These are phyloP conservation scores for Colletotrichum navitas DNA, from an alignment of 2,329 filamentous ascomycete species.

Conservation along the genomic window DNA sequence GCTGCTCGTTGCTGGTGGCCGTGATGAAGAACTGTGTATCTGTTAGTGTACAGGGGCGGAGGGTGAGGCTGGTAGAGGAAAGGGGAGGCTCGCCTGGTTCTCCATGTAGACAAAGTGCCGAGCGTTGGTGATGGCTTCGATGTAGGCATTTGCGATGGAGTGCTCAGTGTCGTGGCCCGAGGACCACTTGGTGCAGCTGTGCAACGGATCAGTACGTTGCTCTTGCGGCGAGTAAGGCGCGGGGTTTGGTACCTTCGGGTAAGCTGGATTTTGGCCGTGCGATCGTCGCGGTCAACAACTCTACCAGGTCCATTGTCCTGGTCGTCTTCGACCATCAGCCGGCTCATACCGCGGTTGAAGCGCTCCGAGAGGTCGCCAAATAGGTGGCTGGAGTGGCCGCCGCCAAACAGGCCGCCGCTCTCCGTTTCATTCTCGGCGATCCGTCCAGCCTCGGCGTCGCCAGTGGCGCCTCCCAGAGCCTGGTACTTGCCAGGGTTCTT, in stretches of 20 bases:
- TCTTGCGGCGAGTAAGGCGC: not conserved
- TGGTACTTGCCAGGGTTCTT: constrained; percentile 66
- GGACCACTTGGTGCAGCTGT: constrained; percentile 65
- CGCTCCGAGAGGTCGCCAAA: constrained; percentile 60
- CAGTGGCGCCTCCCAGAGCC: constrained; percentile 44
- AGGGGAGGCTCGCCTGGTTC: constrained; percentile 65
- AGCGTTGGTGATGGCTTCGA: constrained; percentile 75
- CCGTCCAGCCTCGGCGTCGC: constrained; percentile 28
- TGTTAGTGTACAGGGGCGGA: not conserved
- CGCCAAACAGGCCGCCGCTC: constrained; percentile 42
- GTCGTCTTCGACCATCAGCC: constrained; percentile 53
- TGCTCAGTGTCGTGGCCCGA: constrained; percentile 69
- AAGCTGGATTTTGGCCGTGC: constrained; percentile 61
- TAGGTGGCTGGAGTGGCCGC: constrained; percentile 49
- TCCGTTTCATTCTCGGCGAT: constrained; percentile 33
- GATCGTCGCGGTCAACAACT: constrained; percentile 42
- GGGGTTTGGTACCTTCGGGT: constrained; percentile 58
- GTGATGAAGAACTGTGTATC: constrained; percentile 83
- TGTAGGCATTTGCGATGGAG: constrained; percentile 89
- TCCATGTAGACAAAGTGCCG: constrained; percentile 84
- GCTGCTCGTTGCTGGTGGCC: constrained; percentile 77
- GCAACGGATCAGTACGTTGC: not conserved
- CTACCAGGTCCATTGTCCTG: constrained; percentile 42
- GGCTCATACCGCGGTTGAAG: constrained; percentile 56
- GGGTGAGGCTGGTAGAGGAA: constrained; percentile 14